phyloP scores from a whole-genome alignment of 1,284 basidiomycete species.

The Sanghuangporus weigelae region DNA sequence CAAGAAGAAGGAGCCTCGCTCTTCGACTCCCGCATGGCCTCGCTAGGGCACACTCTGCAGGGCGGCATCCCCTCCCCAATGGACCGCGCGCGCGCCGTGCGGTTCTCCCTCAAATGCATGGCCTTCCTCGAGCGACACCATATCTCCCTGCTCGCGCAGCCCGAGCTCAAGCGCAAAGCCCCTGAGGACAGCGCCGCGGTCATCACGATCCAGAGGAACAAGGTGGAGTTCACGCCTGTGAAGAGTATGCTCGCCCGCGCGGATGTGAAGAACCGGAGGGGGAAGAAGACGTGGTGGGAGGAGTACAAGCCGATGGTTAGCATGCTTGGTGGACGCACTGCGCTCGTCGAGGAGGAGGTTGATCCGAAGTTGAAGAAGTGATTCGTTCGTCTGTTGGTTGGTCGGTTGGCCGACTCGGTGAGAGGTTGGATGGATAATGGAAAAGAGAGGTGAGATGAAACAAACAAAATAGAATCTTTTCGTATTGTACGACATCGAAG shows the following conservation, averaged over 20 bases:
- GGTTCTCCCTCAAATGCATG: slow-evolving; percentile 91
- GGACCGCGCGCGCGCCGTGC: slow-evolving; percentile 88
- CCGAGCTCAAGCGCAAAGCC: slow-evolving; percentile 47
- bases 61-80: slow-evolving; percentile 92
- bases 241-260: slow-evolving; percentile 81
- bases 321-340: slow-evolving; percentile 40
- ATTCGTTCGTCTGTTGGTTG: not conserved
- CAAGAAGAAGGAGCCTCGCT: slow-evolving; percentile 87
- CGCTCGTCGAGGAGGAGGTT: slow-evolving; percentile 9
- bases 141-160: slow-evolving; percentile 38
- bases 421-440: not conserved
- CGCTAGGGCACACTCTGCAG: slow-evolving; percentile 94
- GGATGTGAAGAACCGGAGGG: slow-evolving; percentile 87
- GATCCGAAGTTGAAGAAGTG: not conserved
- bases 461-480: not conserved
- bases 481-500: not conserved
- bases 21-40: slow-evolving; percentile 94
- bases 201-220: slow-evolving; percentile 84
- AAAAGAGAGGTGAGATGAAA: not conserved
- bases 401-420: not conserved
- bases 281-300: slow-evolving; percentile 81
- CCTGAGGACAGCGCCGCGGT: slow-evolving; percentile 74
- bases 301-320: slow-evolving; percentile 68
- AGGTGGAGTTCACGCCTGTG: slow-evolving; percentile 79
- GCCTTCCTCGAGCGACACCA: slow-evolving; percentile 87